phyloP scores from a whole-genome alignment of 495 filamentous ascomycete species.

The Penicillium lagena region DNA sequence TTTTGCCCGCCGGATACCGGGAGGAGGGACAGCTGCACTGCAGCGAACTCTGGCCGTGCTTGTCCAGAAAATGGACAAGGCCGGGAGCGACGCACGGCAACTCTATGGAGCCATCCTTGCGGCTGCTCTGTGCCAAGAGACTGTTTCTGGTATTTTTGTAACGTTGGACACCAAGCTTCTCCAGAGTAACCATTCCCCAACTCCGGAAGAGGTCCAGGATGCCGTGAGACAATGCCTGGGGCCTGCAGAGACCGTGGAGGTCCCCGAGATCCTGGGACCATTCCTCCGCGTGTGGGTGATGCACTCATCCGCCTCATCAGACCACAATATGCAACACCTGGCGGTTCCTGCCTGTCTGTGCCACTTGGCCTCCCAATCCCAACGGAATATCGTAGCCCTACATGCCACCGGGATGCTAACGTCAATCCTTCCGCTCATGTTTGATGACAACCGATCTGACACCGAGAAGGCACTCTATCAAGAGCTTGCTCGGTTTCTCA shows the following conservation, averaged over 20 bases:
- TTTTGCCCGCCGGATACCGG: conserved; percentile 65
- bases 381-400: conserved; percentile 67
- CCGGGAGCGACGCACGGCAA: conserved; percentile 59
- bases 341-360: conserved; percentile 35
- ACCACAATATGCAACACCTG: conserved; percentile 21
- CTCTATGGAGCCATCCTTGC: conserved; percentile 81
- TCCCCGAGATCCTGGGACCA: conserved; percentile 32
- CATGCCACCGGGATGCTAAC: conserved; percentile 74
- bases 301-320: conserved; percentile 19
- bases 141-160: conserved; percentile 43
- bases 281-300: conserved; percentile 37
- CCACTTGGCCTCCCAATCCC: conserved; percentile 49
- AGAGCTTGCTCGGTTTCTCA: conserved; percentile 33
- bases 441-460: conserved; percentile 41
- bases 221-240: conserved; percentile 31
- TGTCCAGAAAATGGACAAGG: conserved; percentile 46
- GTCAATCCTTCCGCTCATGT: conserved; percentile 61
- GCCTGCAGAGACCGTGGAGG: conserved; percentile 35
- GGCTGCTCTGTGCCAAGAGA: conserved; percentile 73
- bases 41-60: conserved; percentile 58
- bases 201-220: conserved; percentile 16
- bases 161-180: conserved; percentile 23
- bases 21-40: conserved; percentile 72
- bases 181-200: conserved; percentile 1
- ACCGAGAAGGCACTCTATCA: conserved; percentile 53